A percentile compares a stretch with the other conserved stretches of the same genome.
phyloP scores from a whole-genome alignment of 129 eudicot species.

The Tanacetum coccineum region DNA sequence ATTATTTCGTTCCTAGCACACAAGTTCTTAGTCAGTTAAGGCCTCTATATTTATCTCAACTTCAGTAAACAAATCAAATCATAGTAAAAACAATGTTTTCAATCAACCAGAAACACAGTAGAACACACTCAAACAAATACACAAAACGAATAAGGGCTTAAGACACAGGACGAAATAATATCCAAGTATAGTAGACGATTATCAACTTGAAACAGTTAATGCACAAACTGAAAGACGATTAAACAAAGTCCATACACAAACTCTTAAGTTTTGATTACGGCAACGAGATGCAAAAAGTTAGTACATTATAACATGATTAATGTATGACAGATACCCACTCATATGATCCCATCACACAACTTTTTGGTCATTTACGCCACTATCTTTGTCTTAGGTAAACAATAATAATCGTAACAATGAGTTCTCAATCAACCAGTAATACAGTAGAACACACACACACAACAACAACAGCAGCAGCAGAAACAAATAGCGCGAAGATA shows the following conservation, averaged over 20 bases:
- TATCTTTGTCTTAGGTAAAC: not conserved
- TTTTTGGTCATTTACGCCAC: not conserved
- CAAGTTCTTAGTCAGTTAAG: not conserved
- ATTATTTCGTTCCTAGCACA: not conserved
- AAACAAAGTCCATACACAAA: slow-evolving; percentile 2
- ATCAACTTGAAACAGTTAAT: slow-evolving; percentile 12
- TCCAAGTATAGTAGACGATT: not conserved
- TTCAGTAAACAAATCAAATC: not conserved
- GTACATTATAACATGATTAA: not conserved
- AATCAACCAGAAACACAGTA: not conserved
- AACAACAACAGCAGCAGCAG: not conserved
- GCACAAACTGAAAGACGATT: not conserved
- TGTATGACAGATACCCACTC: slow-evolving; percentile 31
- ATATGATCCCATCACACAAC: slow-evolving; percentile 39
- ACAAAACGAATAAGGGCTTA: not conserved
- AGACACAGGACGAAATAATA: not conserved
- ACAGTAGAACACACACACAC: slow-evolving; percentile 13
- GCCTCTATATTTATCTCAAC: not conserved
- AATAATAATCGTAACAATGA: slow-evolving; percentile 1
- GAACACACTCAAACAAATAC: slow-evolving; percentile 19
- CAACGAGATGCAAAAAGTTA: slow-evolving; percentile 14
- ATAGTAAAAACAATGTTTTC: not conserved
- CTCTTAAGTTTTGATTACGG: slow-evolving; percentile 17
- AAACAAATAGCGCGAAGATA: not conserved
- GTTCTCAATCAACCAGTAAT: not conserved